These are phyloP conservation scores for Penicillium sp. DNA, from an alignment of 2,329 filamentous ascomycete species.

Conservation along the genomic window DNA sequence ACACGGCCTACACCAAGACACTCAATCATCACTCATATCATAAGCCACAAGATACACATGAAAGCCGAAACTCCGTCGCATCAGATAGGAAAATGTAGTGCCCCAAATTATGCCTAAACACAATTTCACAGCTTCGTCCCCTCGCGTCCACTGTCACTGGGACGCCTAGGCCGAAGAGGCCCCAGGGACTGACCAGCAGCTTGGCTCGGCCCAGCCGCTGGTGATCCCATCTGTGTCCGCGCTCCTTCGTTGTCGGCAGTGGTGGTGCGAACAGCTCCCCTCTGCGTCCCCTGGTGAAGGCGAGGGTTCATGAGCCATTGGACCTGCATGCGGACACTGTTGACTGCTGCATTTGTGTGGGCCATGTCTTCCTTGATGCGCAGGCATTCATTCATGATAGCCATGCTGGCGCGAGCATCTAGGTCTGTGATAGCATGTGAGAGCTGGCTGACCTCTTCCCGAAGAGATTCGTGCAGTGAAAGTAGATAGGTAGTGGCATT, in stretches of 20 bases:
- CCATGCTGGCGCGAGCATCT: slow-evolving; percentile 62
- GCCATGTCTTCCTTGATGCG: slow-evolving; percentile 63
- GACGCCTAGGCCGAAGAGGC: slow-evolving; percentile 33
- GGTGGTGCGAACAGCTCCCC: slow-evolving; percentile 23
- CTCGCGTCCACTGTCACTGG: slow-evolving; percentile 44
- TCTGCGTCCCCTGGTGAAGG: slow-evolving; percentile 46
- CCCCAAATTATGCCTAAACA: not conserved
- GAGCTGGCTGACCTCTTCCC: slow-evolving; percentile 59
- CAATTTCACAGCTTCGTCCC: slow-evolving; percentile 38
- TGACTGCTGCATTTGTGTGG: slow-evolving; percentile 60
- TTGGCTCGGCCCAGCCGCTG: slow-evolving; percentile 30
- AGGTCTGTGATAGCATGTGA: slow-evolving; percentile 57
- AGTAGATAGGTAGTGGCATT: slow-evolving; percentile 58
- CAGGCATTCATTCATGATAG: slow-evolving; percentile 62
- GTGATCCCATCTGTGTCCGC: slow-evolving; percentile 21
- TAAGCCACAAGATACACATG: not conserved
- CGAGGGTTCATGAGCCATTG: slow-evolving; percentile 63
- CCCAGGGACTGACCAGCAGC: slow-evolving; percentile 23
- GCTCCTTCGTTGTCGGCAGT: slow-evolving; percentile 13
- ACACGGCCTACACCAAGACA: not conserved
- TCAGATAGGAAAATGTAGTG: not conserved
- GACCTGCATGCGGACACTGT: slow-evolving; percentile 59
- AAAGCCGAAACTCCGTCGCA: not conserved
- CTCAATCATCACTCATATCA: slow-evolving; percentile 4
- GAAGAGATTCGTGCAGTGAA: slow-evolving; percentile 60